Evolutionary conservation across 345 rosid species (phyloP).

Genomic region (Sisymbrium altissimum): DNA sequence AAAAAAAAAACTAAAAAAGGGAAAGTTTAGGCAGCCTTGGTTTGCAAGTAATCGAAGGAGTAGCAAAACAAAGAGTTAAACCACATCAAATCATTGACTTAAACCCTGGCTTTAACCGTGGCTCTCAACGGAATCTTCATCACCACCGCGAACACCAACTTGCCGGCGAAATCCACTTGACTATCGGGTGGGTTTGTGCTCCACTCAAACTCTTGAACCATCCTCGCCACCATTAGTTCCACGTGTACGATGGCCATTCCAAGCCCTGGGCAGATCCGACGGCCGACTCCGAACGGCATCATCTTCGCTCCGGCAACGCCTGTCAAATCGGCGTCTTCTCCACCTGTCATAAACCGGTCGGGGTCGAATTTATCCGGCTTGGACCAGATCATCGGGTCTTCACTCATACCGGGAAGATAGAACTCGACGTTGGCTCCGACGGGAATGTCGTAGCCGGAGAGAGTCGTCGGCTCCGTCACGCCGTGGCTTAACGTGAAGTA

Average conservation of each 20-base stretch:
- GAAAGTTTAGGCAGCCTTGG: neutral
- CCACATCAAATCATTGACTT: too few species aligned
- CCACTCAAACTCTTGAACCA: slow-evolving; percentile 96
- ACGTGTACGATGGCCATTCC: slow-evolving; percentile 76
- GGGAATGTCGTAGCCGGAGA: slow-evolving; percentile 75
- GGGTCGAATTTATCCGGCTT: slow-evolving; percentile 69
- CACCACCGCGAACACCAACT: slow-evolving; percentile 71
- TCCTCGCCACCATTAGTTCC: slow-evolving; percentile 68
- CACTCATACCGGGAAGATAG: slow-evolving; percentile 46
- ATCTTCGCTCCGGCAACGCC: slow-evolving; percentile 62
- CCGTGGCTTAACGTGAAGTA: slow-evolving; percentile 70
- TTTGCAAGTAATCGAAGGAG: neutral
- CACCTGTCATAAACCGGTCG: slow-evolving; percentile 56
- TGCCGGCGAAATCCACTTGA: slow-evolving; percentile 54
- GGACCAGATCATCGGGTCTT: slow-evolving; percentile 62
- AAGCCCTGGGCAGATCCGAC: slow-evolving; percentile 82
- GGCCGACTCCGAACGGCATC: slow-evolving; percentile 81
- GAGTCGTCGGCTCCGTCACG: slow-evolving; percentile 55
- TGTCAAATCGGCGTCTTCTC: slow-evolving; percentile 68
- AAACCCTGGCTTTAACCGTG: slow-evolving; percentile 15
- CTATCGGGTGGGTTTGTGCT: slow-evolving; percentile 37
- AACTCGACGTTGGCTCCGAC: slow-evolving; percentile 56
- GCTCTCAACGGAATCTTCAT: slow-evolving; percentile 76
- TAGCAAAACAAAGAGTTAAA: neutral
- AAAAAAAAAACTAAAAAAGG: neutral